These are phyloP conservation scores for Paradendryphiella salina DNA, from an alignment of 2,329 filamentous ascomycete species.

Conservation along the genomic window DNA sequence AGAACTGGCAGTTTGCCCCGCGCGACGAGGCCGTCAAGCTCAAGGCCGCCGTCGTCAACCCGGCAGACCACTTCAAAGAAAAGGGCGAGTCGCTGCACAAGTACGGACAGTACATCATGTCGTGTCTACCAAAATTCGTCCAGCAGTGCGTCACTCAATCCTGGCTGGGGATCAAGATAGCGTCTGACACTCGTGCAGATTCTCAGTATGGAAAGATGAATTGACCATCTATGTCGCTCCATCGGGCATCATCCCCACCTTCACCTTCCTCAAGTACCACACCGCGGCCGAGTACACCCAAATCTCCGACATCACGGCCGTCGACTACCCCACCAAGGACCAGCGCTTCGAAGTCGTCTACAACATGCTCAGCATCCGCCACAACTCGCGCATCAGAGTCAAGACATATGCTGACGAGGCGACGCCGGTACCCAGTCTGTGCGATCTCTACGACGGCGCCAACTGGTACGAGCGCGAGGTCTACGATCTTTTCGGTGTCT, in stretches of 20 bases:
- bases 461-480: constrained; percentile 99
- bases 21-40: constrained; percentile 58
- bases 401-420: constrained; percentile 99
- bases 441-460: constrained; percentile 84
- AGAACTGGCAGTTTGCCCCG: constrained; percentile 46
- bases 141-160: constrained; percentile 66
- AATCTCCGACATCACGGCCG: constrained; percentile 87
- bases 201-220: constrained; percentile 99
- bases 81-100: constrained; percentile 87
- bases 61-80: constrained; percentile 86
- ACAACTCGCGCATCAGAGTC: constrained; percentile 94
- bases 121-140: constrained; percentile 94
- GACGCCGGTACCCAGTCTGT: constrained; percentile 87
- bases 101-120: constrained; percentile 96
- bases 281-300: constrained; percentile 96
- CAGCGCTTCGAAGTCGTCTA: constrained; percentile 98
- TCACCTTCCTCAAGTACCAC: constrained; percentile 96
- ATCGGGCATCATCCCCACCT: constrained; percentile 83
- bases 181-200: constrained; percentile 50
- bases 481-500: constrained; percentile 96
- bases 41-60: constrained; percentile 81
- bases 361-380: constrained; percentile 91
- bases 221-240: constrained; percentile 92
- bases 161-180: no score
- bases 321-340: constrained; percentile 93